A percentile compares a stretch with the other conserved stretches of the same genome.
Evolutionary conservation across 768 basidiomycete species (phyloP).

Genomic region (Tulasnella sp.): DNA sequence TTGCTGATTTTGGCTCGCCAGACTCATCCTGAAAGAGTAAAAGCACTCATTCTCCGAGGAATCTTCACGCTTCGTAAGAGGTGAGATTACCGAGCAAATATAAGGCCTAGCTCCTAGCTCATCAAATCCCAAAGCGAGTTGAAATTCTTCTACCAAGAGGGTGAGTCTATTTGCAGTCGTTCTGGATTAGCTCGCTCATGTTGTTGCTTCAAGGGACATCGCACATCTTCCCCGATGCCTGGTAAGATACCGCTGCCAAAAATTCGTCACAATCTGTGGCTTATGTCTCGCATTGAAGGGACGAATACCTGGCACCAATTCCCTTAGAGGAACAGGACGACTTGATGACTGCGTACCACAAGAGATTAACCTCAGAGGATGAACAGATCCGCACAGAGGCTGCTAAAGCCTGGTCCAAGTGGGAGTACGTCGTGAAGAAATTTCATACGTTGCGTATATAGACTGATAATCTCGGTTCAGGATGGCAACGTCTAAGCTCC

Average conservation of each 20-base stretch:
- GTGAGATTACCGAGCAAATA: conserved; percentile 36
- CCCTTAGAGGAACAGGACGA: conserved; percentile 76
- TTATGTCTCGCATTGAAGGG: conserved; percentile 48
- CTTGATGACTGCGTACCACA: conserved; percentile 78
- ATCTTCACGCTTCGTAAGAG: conserved; percentile 84
- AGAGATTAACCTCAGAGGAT: conserved; percentile 67
- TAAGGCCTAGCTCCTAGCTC: neutral
- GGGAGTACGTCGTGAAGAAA: conserved; percentile 61
- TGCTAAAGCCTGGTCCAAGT: conserved; percentile 83
- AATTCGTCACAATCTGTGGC: neutral
- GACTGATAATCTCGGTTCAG: conserved; percentile 39
- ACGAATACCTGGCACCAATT: conserved; percentile 75
- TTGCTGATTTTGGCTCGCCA: conserved; percentile 34
- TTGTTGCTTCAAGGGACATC: neutral
- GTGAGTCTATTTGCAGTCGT: conserved; percentile 32
- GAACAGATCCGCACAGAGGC: conserved; percentile 60
- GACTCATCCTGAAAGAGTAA: conserved; percentile 77
- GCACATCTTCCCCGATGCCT: conserved; percentile 72
- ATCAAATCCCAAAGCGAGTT: conserved; percentile 53
- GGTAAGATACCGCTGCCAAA: conserved; percentile 44
- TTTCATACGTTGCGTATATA: neutral
- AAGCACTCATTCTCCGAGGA: conserved; percentile 71
- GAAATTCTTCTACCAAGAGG: conserved; percentile 89
- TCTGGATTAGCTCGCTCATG: neutral
- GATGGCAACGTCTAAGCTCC: conserved; percentile 76